Evolutionary conservation across 2,329 filamentous ascomycete species (phyloP).

Genomic region (Tolypocladium inflatum): DNA sequence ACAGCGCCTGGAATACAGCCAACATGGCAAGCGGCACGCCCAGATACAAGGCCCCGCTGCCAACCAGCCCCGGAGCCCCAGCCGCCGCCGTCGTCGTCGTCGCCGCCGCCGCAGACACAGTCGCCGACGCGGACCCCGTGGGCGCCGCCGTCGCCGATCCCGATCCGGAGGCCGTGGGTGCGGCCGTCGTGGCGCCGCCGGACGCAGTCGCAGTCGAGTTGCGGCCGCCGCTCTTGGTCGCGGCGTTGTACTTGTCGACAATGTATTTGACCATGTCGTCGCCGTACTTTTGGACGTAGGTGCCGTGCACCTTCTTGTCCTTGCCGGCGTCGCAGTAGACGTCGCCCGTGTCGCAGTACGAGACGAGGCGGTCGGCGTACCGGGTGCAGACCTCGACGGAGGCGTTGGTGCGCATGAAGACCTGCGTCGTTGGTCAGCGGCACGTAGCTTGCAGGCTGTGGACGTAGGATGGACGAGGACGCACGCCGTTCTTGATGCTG

Average conservation of each 20-base stretch:
- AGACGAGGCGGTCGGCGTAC: constrained; percentile 24
- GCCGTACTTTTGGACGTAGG: constrained; percentile 26
- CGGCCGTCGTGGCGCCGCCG: not conserved
- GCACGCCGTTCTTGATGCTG: constrained; percentile 26
- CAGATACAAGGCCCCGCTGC: not conserved
- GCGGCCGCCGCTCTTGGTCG: not conserved
- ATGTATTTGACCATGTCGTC: constrained; percentile 24
- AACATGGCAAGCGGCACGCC: not conserved
- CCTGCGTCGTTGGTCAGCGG: constrained; percentile 10
- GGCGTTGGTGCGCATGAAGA: constrained; percentile 25
- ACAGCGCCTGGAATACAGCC: not conserved
- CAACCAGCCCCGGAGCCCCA: not conserved
- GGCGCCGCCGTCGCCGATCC: not conserved
- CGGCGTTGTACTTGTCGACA: constrained; percentile 16
- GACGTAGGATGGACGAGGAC: constrained; percentile 7
- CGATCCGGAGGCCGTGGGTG: too few relatives aligned
- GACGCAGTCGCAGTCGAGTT: not conserved
- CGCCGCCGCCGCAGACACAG: not conserved
- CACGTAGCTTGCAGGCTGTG: not conserved
- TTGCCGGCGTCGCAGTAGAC: constrained; percentile 27
- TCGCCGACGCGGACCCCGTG: not conserved
- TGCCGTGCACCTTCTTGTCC: constrained; percentile 18
- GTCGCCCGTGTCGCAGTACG: constrained; percentile 33
- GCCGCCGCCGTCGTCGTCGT: not conserved
- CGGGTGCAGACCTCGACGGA: constrained; percentile 19